phyloP scores from a whole-genome alignment of 805 yeast species.

The Barnettozyma wickerhamii region DNA sequence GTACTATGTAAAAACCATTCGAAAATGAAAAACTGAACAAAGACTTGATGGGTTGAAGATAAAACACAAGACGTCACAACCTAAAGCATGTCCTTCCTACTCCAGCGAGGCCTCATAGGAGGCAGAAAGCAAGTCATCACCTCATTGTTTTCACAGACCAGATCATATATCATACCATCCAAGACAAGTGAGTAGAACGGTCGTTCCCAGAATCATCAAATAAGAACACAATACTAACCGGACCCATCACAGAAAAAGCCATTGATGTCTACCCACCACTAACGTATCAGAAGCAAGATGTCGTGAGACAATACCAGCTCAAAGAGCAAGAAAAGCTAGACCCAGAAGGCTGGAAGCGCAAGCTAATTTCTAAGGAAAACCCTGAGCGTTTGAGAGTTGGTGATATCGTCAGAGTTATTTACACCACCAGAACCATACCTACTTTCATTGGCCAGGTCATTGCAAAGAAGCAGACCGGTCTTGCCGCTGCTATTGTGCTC shows the following conservation, averaged over 20 bases:
- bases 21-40: not conserved
- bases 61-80: no score
- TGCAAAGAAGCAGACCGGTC: conserved; percentile 66
- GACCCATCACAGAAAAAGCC: conserved; percentile 2
- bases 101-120: conserved; percentile 1
- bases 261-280: conserved; percentile 23
- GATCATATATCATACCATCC: conserved; percentile 13
- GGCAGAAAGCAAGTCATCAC: not conserved
- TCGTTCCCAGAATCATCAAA: not conserved
- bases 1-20: not conserved
- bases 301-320: conserved; percentile 34
- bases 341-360: conserved; percentile 63
- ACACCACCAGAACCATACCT: conserved; percentile 50
- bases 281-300: conserved; percentile 9
- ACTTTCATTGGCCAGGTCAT: conserved; percentile 75
- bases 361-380: conserved; percentile 43
- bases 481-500: conserved; percentile 71
- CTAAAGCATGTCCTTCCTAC: conserved; percentile 3
- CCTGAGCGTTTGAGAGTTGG: conserved; percentile 62
- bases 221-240: no score
- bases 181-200: conserved; percentile 12
- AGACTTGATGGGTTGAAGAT: no score
- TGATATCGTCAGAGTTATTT: conserved; percentile 74
- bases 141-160: conserved; percentile 6
- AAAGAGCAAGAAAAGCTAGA: conserved; percentile 47